Conservation (phyloP, 306 rosid genomes). For the Prunus mongolica region DNA sequence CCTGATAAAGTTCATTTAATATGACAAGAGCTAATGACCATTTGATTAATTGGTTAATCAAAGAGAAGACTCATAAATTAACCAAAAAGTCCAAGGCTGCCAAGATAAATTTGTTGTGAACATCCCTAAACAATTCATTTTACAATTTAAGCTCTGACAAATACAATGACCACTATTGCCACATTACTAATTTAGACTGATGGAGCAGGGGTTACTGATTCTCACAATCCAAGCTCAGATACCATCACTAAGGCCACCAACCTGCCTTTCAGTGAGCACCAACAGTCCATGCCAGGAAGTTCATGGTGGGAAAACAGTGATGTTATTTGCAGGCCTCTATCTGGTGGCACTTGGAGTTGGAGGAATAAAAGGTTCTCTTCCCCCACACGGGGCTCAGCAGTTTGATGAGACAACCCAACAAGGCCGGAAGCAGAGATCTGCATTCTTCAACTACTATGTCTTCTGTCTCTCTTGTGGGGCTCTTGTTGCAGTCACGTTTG, state of each 20-base stretch:
- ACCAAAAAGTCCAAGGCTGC: too few species aligned
- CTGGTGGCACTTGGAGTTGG: conserved; percentile 85
- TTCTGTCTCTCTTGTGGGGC: conserved; percentile 76
- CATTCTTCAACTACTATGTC: conserved; percentile 71
- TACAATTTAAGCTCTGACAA: background rate
- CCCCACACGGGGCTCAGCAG: conserved; percentile 82
- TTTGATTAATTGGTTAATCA: too few species aligned
- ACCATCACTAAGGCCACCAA: conserved; percentile 59
- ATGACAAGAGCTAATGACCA: background rate
- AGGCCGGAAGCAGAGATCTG: conserved; percentile 62
- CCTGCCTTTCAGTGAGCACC: conserved; percentile 34
- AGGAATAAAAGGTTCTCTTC: conserved; percentile 84
- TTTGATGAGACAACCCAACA: conserved; percentile 55
- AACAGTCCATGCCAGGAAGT: conserved; percentile 45
- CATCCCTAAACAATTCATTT: background rate
- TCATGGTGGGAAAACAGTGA: conserved; percentile 37
- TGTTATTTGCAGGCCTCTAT: conserved; percentile 71
- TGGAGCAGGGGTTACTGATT: conserved; percentile 60
- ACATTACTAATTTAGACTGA: conserved; percentile 1
- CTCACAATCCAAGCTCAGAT: conserved; percentile 70
- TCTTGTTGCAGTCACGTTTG: conserved; percentile 68
- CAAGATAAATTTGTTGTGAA: too few species aligned
- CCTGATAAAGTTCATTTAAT: background rate
- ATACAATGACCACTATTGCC: background rate
- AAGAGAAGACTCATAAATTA: too few species aligned